Evolutionary conservation across 805 yeast species (phyloP), one percentile per base, ranked within the genome.

Genomic region (Scheffersomyces lignosus): DNA sequence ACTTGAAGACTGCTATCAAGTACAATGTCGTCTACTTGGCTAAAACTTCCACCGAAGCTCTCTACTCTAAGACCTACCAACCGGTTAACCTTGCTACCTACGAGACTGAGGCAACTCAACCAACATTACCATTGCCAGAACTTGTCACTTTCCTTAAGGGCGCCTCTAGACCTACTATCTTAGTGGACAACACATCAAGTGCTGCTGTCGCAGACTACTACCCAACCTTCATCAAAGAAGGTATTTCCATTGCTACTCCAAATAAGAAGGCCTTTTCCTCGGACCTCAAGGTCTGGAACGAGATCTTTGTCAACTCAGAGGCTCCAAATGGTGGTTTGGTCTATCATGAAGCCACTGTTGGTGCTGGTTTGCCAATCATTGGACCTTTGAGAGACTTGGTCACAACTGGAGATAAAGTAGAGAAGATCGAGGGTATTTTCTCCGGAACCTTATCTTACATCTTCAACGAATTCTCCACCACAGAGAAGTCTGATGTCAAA

Each of bases 321-420:
- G 64, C 69, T 27, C 72, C 76, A 31, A 68, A 71, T 25, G 71
- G 75, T 31, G 90, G 88, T 27, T 73, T 91, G 45, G 95, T 89
- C 30, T 91, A 89, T 73, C 99, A 93, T 58, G 99, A 93, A 73
- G 95, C 99, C 34, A 88, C 97, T 5, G 98, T 93, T 41, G 98
- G 98, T 58, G 99, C 99, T 29, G 99, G 98, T 40, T 75, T 93
- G 61, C 99, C 99, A 42, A 80, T 93, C 44, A 82, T 93, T 52
- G 83, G 88, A 32, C 85, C 96, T 34, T 71, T 93, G 56, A 86
- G 81, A 57, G 99, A 93, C 61, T 75, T 91, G 66, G 74, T 93
- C 29, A 77, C 79, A 43, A 93, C 99, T 36, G 99, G 99, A 47
- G 99, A 93, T 64, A 80, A 88, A 68, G 79, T 93, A 48, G 83